Conservation (phyloP, 164 flowering plant genomes). For the Macadamia integrifolia region DNA sequence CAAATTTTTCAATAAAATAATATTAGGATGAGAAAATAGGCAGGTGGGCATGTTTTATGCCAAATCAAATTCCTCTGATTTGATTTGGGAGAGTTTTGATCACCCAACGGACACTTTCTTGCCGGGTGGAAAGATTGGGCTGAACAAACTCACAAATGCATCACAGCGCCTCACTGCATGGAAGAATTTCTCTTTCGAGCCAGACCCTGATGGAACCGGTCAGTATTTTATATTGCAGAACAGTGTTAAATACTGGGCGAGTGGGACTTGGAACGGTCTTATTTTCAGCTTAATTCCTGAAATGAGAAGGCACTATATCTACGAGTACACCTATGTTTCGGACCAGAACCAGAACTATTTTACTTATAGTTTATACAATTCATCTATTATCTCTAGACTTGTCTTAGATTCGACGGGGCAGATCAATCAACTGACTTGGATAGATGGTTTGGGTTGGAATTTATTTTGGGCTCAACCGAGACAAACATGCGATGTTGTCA, state of each 20-base stretch:
- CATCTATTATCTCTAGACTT: conserved; percentile 19
- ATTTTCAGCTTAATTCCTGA: conserved; percentile 48
- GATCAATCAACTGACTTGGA: conserved; percentile 29
- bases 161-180: conserved; percentile 43
- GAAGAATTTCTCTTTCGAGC: conserved; percentile 44
- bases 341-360: conserved; percentile 40
- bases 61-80: conserved; percentile 20
- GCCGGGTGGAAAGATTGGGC: conserved; percentile 42
- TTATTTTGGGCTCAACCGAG: conserved; percentile 43
- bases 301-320: conserved; percentile 31
- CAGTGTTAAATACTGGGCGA: conserved; percentile 41
- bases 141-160: conserved; percentile 23
- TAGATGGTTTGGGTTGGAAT: conserved; percentile 21
- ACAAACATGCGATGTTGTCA: conserved; percentile 37
- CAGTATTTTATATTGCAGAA: conserved; percentile 40
- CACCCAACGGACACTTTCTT: conserved; percentile 58
- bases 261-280: conserved; percentile 42
- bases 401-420: conserved; percentile 36
- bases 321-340: conserved; percentile 26
- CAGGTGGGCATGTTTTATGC: conserved; percentile 40
- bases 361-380: conserved; percentile 15
- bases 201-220: conserved; percentile 28
- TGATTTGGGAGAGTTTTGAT: conserved; percentile 70
- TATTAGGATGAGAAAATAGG: too few relatives aligned
- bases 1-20: too few relatives aligned